Conservation (phyloP, 805 yeast genomes). For the Metschnikowia sp. region DNA sequence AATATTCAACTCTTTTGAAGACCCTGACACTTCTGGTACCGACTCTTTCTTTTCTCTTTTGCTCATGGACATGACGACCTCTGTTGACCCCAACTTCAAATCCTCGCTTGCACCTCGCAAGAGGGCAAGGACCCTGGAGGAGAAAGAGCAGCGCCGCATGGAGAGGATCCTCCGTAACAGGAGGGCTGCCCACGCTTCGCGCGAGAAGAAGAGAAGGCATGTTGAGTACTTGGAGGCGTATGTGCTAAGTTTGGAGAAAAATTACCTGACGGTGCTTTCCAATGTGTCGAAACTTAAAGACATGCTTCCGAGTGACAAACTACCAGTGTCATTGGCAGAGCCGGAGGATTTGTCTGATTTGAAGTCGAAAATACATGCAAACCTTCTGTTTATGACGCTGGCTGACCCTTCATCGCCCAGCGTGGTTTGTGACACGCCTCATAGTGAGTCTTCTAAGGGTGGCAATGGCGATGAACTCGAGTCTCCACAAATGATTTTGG, state of each 20-base stretch:
- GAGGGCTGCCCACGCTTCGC: slow-evolving; percentile 95
- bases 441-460: slow-evolving; percentile 3
- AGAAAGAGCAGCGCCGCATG: slow-evolving; percentile 92
- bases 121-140: slow-evolving; percentile 94
- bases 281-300: slow-evolving; percentile 23
- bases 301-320: slow-evolving; percentile 8
- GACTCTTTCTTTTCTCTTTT: background rate
- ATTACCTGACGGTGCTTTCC: slow-evolving; percentile 22
- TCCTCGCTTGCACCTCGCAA: slow-evolving; percentile 84
- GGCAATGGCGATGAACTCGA: slow-evolving; percentile 1
- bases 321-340: slow-evolving; percentile 9
- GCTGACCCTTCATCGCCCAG: slow-evolving; percentile 3
- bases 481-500: slow-evolving; percentile 1
- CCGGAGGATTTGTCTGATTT: slow-evolving; percentile 14
- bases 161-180: slow-evolving; percentile 92
- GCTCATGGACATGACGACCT: slow-evolving; percentile 8
- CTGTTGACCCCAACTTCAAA: slow-evolving; percentile 26
- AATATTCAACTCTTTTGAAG: too few relatives aligned
- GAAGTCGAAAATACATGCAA: slow-evolving; percentile 13
- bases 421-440: slow-evolving; percentile 5
- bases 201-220: slow-evolving; percentile 93
- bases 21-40: background rate
- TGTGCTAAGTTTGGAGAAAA: slow-evolving; percentile 42
- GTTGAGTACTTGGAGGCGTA: slow-evolving; percentile 77
- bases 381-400: slow-evolving; percentile 4